Evolutionary conservation across 306 rosid genomes (phyloP).

Genomic region (Citrullus colocynthis): DNA sequence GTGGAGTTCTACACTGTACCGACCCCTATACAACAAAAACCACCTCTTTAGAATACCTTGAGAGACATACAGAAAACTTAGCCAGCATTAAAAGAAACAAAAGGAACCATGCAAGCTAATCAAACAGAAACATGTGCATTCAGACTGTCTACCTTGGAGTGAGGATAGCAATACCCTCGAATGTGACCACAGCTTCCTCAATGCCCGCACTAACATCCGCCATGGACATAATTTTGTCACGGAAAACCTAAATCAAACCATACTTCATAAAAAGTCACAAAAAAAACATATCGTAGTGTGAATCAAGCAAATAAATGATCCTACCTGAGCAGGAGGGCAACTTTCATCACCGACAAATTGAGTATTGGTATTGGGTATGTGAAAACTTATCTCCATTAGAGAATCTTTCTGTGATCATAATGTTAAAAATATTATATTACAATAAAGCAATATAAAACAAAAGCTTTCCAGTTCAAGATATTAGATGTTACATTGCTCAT

Average conservation of each 20-base stretch:
- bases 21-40: slow-evolving; percentile 56
- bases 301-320: slow-evolving; percentile 8
- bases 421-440: not conserved
- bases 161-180: slow-evolving; percentile 97
- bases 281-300: not conserved
- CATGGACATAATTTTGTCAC: slow-evolving; percentile 85
- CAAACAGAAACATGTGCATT: slow-evolving; percentile 2
- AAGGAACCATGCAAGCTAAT: slow-evolving; percentile 1
- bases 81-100: not conserved
- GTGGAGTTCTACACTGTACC: slow-evolving; percentile 92
- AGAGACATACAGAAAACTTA: too few species aligned
- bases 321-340: slow-evolving; percentile 89
- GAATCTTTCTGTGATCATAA: slow-evolving; percentile 79
- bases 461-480: not conserved
- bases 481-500: not conserved
- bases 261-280: slow-evolving; percentile 10
- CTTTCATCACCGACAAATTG: slow-evolving; percentile 95
- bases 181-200: slow-evolving; percentile 90
- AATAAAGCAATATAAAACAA: not conserved
- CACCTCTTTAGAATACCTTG: slow-evolving; percentile 11
- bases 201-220: slow-evolving; percentile 94
- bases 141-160: slow-evolving; percentile 65
- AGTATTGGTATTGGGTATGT: slow-evolving; percentile 91
- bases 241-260: slow-evolving; percentile 55
- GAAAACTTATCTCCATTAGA: slow-evolving; percentile 93